Base-by-base conservation (phyloP, 495 filamentous ascomycete species). In the Pyronema omphalodes region DNA sequence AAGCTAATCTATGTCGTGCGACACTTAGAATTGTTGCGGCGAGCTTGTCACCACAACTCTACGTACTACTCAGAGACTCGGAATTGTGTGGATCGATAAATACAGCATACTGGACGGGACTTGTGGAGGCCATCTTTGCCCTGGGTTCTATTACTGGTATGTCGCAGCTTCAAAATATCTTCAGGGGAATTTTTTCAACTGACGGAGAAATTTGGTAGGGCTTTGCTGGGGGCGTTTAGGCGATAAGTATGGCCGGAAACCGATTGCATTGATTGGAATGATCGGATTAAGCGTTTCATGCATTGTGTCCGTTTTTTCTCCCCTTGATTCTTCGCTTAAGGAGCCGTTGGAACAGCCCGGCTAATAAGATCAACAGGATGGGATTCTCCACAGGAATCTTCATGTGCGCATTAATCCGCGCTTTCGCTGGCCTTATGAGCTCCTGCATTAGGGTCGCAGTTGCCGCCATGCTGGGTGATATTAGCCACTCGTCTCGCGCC, bases 71-170 rank as follows among this genome's bases (percentile, higher is more conserved):
- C 37, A 60, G 64, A 39, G 62, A 69, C 41, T 61, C 65, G 18
- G 66, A 70, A 29, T 66, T 63, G 48, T 72, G 70, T 50, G 67
- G 68, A 39, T 62, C 61, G 45, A 61, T 69, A 11, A 69, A 71
- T 35, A 66, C 68, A 14, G 67, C 67, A 11, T 72, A 72, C 55
- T 65, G 70, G 41, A 67, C 67, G 23, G 69, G 69, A 23, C 60
- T 71, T 23, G 61, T 72, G 17, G 70, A 72, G 44, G 70, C 70
- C 45, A 69, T 69, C n/a, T 72, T 72, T 44, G 71, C 71, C n/a
- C 62, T 71, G 52, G 70, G 70, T 8, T 67, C 69, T 39, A 64
- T 68, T n/a, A 64, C 64, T 36, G 69, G 69, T 52, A 55, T 66
- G 49, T 59, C 17, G 15, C 44, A 19, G 39, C 39, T 43, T 6